Evolutionary conservation across 2,329 filamentous ascomycete genomes (phyloP), one percentile per base, ranked within the genome.

Genomic region (Cladorrhinum sp.): DNA sequence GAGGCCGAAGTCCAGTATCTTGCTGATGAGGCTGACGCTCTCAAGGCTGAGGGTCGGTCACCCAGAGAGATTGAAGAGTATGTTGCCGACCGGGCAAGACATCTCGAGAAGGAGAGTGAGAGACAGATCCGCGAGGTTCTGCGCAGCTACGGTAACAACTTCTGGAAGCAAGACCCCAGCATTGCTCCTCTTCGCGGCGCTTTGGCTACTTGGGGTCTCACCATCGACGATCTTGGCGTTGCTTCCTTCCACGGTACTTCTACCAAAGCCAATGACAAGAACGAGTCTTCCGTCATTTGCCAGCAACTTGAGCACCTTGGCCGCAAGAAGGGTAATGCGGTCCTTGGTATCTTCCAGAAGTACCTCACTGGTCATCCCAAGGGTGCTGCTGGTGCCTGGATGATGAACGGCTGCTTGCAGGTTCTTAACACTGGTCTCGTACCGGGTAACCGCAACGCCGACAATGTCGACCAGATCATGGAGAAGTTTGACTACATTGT

Each of bases 231-330:
- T 71, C 86, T 99, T 36, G 90, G 84, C 69, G 92, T 99, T 65
- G 94, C 95, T 16, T 98, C 95, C 14, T 98, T 98, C 91, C 95
- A 99, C 81, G 95, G 95, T 71, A 99, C 95, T 46, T 98, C 95
- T 1, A 99, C 95, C 67, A 92, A 96, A 73, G 95, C 95, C 69
- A 99, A 99, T 76, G 95, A 99, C 82, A 98, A 98, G 88, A 99
- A 99, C 78, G 95, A 99, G 77, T 98, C 95, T 18, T 93, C 93
- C 58, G 95, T 97, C 72, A 90, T 99, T 70, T 97, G 94, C 82
- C 87, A 97, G 76, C 96, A 99, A 79, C 86, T 99, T 77, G 88
- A 88, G 69, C 96, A 99, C 74, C 88, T 99, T 57, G 95, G 95
- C 67, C 91, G 95, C 70, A 89, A 88, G 78, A 97, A 97, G 87